phyloP scores from a whole-genome alignment of 306 rosid species.

The Datisca glomerata region DNA sequence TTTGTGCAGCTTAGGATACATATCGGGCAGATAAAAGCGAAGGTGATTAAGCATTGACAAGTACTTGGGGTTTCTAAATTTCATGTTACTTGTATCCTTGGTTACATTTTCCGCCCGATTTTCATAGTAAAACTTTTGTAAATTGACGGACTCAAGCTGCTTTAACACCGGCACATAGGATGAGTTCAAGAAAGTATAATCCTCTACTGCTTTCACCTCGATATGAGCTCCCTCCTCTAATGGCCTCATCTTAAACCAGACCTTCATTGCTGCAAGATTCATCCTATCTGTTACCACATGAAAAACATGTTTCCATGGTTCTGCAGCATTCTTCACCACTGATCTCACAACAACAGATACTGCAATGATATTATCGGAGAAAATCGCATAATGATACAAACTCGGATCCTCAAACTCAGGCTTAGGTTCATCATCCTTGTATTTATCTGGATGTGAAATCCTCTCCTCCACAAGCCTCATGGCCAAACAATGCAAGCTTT shows the following conservation, averaged over 20 bases:
- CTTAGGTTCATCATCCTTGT: constrained; percentile 57
- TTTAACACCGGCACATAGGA: constrained; percentile 70
- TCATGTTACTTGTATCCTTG: constrained; percentile 37
- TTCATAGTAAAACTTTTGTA: constrained; percentile 38
- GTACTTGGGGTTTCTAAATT: constrained; percentile 38
- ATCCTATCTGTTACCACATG: constrained; percentile 87
- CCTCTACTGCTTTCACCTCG: constrained; percentile 86
- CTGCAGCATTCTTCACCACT: constrained; percentile 71
- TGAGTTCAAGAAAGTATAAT: constrained; percentile 65
- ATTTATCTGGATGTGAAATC: constrained; percentile 73
- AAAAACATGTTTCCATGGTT: constrained; percentile 95
- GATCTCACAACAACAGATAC: constrained; percentile 93
- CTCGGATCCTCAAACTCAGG: constrained; percentile 82
- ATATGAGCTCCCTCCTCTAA: constrained; percentile 68
- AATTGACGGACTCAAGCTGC: constrained; percentile 51
- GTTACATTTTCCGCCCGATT: constrained; percentile 42
- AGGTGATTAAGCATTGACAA: constrained; percentile 72
- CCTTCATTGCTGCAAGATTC: constrained; percentile 98
- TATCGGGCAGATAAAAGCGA: constrained; percentile 86
- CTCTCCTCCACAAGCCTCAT: constrained; percentile 93
- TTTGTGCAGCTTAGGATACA: constrained; percentile 81
- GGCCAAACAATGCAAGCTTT: constrained; percentile 95
- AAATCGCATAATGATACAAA: constrained; percentile 89
- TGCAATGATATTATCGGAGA: constrained; percentile 87
- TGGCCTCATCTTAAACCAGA: constrained; percentile 98